Evolutionary conservation across 2,329 filamentous ascomycete genomes (phyloP), one percentile per base, ranked within the genome.

Genomic region (Xylogone sp.): DNA sequence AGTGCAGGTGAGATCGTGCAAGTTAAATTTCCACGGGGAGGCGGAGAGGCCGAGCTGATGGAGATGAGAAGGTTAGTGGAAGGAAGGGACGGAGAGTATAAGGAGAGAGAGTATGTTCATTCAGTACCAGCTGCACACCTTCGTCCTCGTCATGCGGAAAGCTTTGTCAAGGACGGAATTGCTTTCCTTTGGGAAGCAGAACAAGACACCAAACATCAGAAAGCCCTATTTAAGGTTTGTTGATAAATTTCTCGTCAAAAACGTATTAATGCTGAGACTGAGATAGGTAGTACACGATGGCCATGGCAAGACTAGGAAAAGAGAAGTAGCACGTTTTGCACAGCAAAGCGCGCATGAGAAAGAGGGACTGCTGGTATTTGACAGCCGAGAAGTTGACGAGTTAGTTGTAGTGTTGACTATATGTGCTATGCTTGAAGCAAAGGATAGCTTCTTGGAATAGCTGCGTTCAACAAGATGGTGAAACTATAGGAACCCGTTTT

Each of bases 331-430:
- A 10, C 31, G 47, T 9, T 53, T 47, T 48, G 51, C 44, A 20
- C 47, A 53, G 22, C 22, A 21, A 27, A 50, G 45, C 31, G 21
- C 48, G 3, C 48, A 42, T 24, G 44, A 53, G 8, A 47, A 29
- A 29, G 51, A 53, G 21, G 51, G 51, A 2, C 22, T 53, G n/a
- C 39, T 53, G 39, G 48, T 53, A 3, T 24, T 53, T 44, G 48
- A 53, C 19, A 39, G 34, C 27, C 19, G 24, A 24, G 48, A 50
- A 21, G 48, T 50, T 16, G 51, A 53, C 45, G 51, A 53, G 39
- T 20, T 53, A 20, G 22, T 53, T 13, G 51, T 43, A 13, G 51
- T 53, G 21, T 48, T 53, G 24, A 53, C 51, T 2, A 39, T 53
- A 19, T 50, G 47, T 43, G 51, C 51, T 20, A 47, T 53, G 51